These are phyloP conservation scores for Ocimum tenuiflorum DNA, from an alignment of 257 asterid genomes.

Conservation along the genomic window DNA sequence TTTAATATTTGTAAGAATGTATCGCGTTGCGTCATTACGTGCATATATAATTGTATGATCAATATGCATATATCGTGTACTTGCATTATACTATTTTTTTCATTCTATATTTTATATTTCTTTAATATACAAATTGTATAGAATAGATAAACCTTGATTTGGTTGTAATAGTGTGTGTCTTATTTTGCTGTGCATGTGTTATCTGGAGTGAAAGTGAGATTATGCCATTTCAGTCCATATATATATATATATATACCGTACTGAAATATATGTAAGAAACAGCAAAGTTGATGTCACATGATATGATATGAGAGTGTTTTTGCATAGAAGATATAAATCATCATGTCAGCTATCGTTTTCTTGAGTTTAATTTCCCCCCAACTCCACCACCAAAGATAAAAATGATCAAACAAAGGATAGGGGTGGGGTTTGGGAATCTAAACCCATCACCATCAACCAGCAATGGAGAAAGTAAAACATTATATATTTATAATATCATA, in stretches of 20 bases:
- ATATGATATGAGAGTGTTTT: too few species aligned
- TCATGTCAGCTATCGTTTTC: slow-evolving; percentile 44
- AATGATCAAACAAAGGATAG: slow-evolving; percentile 11
- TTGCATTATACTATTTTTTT: too few species aligned
- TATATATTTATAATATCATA: too few species aligned
- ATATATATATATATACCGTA: too few species aligned
- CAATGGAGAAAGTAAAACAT: slow-evolving; percentile 12
- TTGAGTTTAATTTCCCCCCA: slow-evolving; percentile 26
- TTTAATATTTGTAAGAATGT: too few species aligned
- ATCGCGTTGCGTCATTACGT: too few species aligned
- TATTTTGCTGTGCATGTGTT: background rate
- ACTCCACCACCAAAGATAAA: slow-evolving; percentile 34
- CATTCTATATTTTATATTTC: too few species aligned
- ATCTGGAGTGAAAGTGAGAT: slow-evolving; percentile 4
- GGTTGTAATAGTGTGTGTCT: background rate
- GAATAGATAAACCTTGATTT: too few species aligned
- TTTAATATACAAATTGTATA: too few species aligned
- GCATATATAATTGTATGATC: too few species aligned
- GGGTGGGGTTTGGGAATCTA: slow-evolving; percentile 19
- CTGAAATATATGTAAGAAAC: slow-evolving; percentile 3
- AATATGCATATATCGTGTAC: too few species aligned
- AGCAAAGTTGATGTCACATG: too few species aligned
- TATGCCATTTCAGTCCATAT: slow-evolving; percentile 27
- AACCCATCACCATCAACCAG: slow-evolving; percentile 31
- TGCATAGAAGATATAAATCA: slow-evolving; percentile 11